These are phyloP conservation scores for Hibiscus syriacus DNA, from an alignment of 345 rosid species.

Conservation along the genomic window DNA sequence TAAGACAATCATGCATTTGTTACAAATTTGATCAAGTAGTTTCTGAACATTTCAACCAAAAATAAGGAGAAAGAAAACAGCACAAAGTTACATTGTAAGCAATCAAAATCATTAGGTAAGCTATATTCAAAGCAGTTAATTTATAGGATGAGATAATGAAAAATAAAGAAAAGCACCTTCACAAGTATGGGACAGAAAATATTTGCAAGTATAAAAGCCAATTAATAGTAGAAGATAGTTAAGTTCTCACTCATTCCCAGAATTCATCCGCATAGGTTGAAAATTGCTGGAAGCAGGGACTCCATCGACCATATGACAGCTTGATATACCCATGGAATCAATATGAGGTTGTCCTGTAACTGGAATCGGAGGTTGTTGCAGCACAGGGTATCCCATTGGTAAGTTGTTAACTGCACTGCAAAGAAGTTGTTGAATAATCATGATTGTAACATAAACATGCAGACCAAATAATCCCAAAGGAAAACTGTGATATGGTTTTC, in stretches of 20 bases:
- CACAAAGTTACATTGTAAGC: constrained; percentile 1
- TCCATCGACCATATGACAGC: constrained; percentile 96
- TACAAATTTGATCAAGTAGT: neutral
- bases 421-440: constrained; percentile 44
- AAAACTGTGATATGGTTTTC: neutral
- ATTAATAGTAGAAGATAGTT: constrained; percentile 5
- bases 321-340: constrained; percentile 76
- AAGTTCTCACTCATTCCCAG: constrained; percentile 71
- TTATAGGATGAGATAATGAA: neutral
- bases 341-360: constrained; percentile 82
- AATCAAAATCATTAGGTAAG: neutral
- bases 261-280: constrained; percentile 79
- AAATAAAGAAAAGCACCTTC: neutral
- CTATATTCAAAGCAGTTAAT: neutral
- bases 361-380: constrained; percentile 81
- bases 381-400: constrained; percentile 97
- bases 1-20: neutral
- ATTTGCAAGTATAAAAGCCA: neutral
- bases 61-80: neutral
- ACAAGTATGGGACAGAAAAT: neutral
- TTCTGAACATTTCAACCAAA: neutral
- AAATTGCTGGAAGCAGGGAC: constrained; percentile 88
- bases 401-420: constrained; percentile 92
- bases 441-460: constrained; percentile 7
- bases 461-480: neutral